Evolutionary conservation across 1,139 yeast species (phyloP).

Genomic region (Suhomyces coccinellae): DNA sequence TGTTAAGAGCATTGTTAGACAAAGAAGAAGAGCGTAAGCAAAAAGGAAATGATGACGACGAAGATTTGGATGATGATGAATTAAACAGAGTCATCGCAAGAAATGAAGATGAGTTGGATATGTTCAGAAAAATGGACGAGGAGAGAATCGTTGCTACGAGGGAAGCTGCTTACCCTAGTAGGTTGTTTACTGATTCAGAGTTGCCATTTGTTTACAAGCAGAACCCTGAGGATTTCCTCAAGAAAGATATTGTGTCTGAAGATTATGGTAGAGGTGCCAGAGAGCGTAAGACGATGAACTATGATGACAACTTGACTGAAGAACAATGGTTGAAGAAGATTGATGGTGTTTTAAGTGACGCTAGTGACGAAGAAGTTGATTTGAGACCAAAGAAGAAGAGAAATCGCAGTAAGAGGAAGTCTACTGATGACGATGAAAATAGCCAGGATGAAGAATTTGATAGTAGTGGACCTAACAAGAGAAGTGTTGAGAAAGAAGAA

Average conservation of each 20-base stretch:
- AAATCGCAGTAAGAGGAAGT: conserved; percentile 30
- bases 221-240: conserved; percentile 52
- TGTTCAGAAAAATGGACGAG: conserved; percentile 59
- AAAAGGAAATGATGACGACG: conserved; percentile 42
- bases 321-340: conserved; percentile 74
- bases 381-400: conserved; percentile 27
- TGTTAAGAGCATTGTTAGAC: conserved; percentile 66
- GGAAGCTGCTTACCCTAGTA: conserved; percentile 44
- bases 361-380: conserved; percentile 28
- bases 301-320: conserved; percentile 72
- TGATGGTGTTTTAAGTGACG: conserved; percentile 48
- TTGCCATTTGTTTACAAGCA: conserved; percentile 61
- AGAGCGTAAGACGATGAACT: conserved; percentile 59
- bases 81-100: conserved; percentile 72
- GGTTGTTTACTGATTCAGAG: conserved; percentile 62
- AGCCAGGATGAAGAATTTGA: conserved; percentile 23
- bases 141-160: conserved; percentile 47
- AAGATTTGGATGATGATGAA: conserved; percentile 68
- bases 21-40: conserved; percentile 64
- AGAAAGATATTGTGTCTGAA: conserved; percentile 40
- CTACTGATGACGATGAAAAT: conserved; percentile 11
- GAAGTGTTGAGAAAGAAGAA: conserved; percentile 6
- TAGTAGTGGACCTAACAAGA: background rate
- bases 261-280: conserved; percentile 64
- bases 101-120: conserved; percentile 55